Percentiles rank a stretch among this genome's conserved stretches.
phyloP scores from a whole-genome alignment of 2,329 filamentous ascomycete genomes.

The Dactylella cylindrospora region DNA sequence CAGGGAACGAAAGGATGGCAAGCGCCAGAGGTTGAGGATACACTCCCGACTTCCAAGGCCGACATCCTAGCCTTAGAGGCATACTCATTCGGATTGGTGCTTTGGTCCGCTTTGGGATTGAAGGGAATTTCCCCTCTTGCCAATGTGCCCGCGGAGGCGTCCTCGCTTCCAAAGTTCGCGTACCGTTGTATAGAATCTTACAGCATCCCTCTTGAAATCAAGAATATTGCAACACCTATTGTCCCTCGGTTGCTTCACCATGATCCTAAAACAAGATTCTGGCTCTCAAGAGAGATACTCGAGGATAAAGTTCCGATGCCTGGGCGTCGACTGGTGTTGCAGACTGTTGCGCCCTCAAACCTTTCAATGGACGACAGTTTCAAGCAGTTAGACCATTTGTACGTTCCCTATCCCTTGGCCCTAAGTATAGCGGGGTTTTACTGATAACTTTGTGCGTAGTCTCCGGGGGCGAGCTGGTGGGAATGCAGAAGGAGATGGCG shows the following conservation, averaged over 20 bases:
- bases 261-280: constrained; percentile 10
- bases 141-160: neutral
- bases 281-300: constrained; percentile 10
- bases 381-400: constrained; percentile 33
- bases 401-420: neutral
- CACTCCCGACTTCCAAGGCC: constrained; percentile 11
- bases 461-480: no score
- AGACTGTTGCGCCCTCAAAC: constrained; percentile 18
- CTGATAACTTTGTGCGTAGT: no score
- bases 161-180: constrained; percentile 26
- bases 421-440: neutral
- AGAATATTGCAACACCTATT: constrained; percentile 2
- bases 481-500: neutral
- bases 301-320: constrained; percentile 12
- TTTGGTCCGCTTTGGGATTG: constrained; percentile 30
- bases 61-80: constrained; percentile 34
- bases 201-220: constrained; percentile 11
- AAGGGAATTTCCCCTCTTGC: constrained; percentile 14
- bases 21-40: constrained; percentile 25
- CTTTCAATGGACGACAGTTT: constrained; percentile 38
- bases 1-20: constrained; percentile 41
- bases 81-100: constrained; percentile 31
- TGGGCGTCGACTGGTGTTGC: constrained; percentile 22
- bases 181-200: constrained; percentile 24
- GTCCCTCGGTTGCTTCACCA: constrained; percentile 14